phyloP scores from a whole-genome alignment of 2,329 filamentous ascomycete species.

The Diaporthe australafricana region DNA sequence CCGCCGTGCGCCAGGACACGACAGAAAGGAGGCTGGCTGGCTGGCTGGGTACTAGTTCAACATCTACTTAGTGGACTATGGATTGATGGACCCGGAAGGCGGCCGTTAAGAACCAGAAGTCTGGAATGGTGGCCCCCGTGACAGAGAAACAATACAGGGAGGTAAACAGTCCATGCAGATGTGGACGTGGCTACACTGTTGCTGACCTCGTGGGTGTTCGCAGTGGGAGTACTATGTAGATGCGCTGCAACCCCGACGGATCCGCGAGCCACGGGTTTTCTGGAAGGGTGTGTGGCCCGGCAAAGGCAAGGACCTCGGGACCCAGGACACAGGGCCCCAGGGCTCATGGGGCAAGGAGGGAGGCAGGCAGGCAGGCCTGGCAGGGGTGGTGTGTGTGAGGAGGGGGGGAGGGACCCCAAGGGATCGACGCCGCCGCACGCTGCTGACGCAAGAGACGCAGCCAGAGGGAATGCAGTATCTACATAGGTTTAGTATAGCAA shows the following conservation, averaged over 20 bases:
- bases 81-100: conserved; percentile 17
- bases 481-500: conserved; percentile 10
- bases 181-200: not conserved
- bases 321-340: conserved; percentile 13
- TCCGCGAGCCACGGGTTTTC: conserved; percentile 22
- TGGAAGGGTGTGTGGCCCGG: conserved; percentile 32
- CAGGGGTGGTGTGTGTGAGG: not conserved
- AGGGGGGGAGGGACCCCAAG: not conserved
- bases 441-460: conserved; percentile 35
- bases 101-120: conserved; percentile 24
- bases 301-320: conserved; percentile 20
- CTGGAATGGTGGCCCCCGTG: not conserved
- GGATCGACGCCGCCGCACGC: conserved; percentile 29
- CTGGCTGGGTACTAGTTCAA: conserved; percentile 16
- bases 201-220: conserved; percentile 25
- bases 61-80: conserved; percentile 1
- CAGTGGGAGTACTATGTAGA: conserved; percentile 26
- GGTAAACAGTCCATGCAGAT: not conserved
- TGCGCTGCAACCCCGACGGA: conserved; percentile 36
- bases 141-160: conserved; percentile 1
- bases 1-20: conserved; percentile 31
- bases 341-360: conserved; percentile 11
- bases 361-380: conserved; percentile 5
- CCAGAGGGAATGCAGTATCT: not conserved
- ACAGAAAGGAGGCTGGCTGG: conserved; percentile 22